Evolutionary conservation across 305 asterid species (phyloP).

Genomic region (Petunia hybrid): DNA sequence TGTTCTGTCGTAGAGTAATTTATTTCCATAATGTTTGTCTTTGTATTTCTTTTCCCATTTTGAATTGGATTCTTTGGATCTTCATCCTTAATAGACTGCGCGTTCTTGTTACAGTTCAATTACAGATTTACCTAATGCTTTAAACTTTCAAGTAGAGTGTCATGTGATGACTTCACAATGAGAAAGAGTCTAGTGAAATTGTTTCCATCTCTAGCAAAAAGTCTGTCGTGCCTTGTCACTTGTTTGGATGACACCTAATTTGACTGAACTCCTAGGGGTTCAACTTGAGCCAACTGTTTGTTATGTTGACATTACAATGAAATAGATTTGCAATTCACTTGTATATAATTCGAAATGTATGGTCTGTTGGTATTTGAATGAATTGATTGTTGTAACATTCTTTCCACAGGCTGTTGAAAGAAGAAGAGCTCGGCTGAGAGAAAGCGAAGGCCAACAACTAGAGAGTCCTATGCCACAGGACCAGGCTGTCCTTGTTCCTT

Average conservation of each 20-base stretch:
- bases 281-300: neutral
- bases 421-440: constrained; percentile 57
- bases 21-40: too few relatives aligned
- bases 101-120: neutral
- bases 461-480: constrained; percentile 60
- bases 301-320: neutral
- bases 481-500: constrained; percentile 50
- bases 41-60: neutral
- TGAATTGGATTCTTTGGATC: neutral
- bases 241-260: too few relatives aligned
- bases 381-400: constrained; percentile 19
- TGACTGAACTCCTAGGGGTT: constrained; percentile 2
- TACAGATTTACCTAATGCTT: neutral
- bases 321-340: neutral
- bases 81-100: neutral
- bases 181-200: too few relatives aligned
- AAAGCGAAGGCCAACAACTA: constrained; percentile 54
- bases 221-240: too few relatives aligned
- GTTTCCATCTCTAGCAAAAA: too few relatives aligned
- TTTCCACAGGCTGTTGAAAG: constrained; percentile 63
- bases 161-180: neutral
- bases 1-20: too few relatives aligned
- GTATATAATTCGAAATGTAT: neutral
- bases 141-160: neutral
- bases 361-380: neutral